Conservation (phyloP, 2,329 filamentous ascomycete genomes). For the Xylaria sp. region DNA sequence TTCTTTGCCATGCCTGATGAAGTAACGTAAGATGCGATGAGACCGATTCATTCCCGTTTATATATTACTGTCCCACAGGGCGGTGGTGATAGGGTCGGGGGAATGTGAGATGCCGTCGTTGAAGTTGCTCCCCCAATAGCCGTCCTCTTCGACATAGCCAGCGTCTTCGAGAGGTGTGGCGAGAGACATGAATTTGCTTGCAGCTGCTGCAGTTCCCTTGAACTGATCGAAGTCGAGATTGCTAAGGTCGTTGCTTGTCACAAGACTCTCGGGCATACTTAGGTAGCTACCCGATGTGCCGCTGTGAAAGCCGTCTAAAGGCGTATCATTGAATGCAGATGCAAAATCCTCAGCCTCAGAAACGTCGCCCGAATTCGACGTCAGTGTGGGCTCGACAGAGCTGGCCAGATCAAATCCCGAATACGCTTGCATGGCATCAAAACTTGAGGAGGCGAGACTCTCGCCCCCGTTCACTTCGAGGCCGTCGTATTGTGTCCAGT, state of each 20-base stretch:
- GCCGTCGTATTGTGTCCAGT: slow-evolving; percentile 65
- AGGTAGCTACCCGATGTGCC: slow-evolving; percentile 61
- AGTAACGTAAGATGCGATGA: not conserved
- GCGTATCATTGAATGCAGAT: slow-evolving; percentile 56
- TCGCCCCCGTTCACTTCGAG: slow-evolving; percentile 56
- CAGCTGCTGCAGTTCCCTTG: slow-evolving; percentile 60
- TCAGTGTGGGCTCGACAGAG: slow-evolving; percentile 63
- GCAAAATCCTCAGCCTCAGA: slow-evolving; percentile 73
- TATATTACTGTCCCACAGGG: slow-evolving; percentile 46
- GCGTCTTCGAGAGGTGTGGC: slow-evolving; percentile 54
- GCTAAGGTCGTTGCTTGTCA: slow-evolving; percentile 60
- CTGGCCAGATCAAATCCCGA: slow-evolving; percentile 60
- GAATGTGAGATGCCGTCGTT: slow-evolving; percentile 51
- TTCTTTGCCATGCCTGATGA: slow-evolving; percentile 10
- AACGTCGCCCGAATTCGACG: slow-evolving; percentile 73
- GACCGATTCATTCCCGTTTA: slow-evolving; percentile 5
- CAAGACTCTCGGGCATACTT: slow-evolving; percentile 58
- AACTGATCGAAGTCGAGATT: slow-evolving; percentile 68
- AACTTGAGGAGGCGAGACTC: slow-evolving; percentile 49
- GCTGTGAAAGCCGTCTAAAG: slow-evolving; percentile 61
- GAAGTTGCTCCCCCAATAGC: slow-evolving; percentile 55
- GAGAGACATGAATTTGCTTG: slow-evolving; percentile 58
- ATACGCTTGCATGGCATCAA: slow-evolving; percentile 52
- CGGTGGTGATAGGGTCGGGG: slow-evolving; percentile 50
- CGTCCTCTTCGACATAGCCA: slow-evolving; percentile 59